Evolutionary conservation across 139 green algal species (phyloP).

Genomic region (Nannochloris sp.): DNA sequence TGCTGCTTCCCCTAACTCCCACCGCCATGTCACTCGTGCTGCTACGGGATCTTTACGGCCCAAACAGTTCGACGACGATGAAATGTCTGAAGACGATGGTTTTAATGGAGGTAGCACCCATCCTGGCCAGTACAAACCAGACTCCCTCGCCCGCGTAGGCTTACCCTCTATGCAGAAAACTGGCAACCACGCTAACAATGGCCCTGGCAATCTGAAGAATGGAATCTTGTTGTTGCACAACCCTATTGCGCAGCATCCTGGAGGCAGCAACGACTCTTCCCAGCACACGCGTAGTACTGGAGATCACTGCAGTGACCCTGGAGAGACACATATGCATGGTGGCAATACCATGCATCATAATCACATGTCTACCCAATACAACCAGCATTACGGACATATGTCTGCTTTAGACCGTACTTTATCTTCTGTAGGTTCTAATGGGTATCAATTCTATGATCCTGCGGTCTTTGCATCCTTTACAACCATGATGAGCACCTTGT

Average conservation of each 20-base stretch:
- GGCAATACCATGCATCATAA: background rate
- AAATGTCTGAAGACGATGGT: slow-evolving; percentile 1
- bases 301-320: slow-evolving; percentile 22
- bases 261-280: slow-evolving; percentile 14
- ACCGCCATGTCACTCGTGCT: slow-evolving; percentile 23
- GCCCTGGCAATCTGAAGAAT: background rate
- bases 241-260: background rate
- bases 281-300: slow-evolving; percentile 26
- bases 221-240: background rate
- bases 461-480: slow-evolving; percentile 17
- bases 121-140: too few relatives aligned
- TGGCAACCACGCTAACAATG: background rate
- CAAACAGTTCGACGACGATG: slow-evolving; percentile 3
- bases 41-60: slow-evolving; percentile 18
- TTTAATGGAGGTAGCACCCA: background rate
- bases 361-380: too few relatives aligned
- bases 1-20: background rate
- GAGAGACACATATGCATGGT: background rate
- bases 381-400: too few relatives aligned
- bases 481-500: slow-evolving; percentile 15
- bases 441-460: slow-evolving; percentile 19
- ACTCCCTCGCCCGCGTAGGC: too few relatives aligned
- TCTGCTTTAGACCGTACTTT: slow-evolving; percentile 2
- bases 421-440: slow-evolving; percentile 1
- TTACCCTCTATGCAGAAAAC: too few relatives aligned